These are phyloP conservation scores for Arachis hypogaea DNA, from an alignment of 306 rosid genomes.

Conservation along the genomic window DNA sequence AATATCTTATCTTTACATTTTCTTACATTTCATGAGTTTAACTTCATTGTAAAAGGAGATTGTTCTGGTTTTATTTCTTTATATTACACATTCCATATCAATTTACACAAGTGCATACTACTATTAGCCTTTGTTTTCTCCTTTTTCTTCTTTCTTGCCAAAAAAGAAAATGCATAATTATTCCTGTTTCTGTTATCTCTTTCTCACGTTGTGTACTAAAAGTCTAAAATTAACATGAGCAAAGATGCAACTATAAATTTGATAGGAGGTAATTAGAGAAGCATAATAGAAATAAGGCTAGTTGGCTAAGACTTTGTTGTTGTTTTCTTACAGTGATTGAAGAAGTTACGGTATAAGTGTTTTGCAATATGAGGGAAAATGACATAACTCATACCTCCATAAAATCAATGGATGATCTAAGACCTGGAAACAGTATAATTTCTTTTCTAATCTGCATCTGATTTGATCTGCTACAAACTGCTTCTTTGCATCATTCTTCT, in stretches of 20 bases:
- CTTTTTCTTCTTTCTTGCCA: no score
- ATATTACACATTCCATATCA: background rate
- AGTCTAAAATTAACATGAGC: background rate
- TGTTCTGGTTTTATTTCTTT: background rate
- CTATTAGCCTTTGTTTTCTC: no score
- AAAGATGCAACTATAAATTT: background rate
- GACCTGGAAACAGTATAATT: conserved; percentile 73
- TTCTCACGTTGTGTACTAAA: background rate
- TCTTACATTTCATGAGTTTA: background rate
- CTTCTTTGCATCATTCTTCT: conserved; percentile 78
- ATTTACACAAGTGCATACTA: background rate
- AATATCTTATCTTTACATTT: no score
- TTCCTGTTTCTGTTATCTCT: background rate
- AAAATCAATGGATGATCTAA: conserved; percentile 72
- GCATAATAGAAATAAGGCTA: background rate
- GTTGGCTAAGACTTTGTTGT: no score
- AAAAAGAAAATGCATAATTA: no score
- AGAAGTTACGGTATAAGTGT: background rate
- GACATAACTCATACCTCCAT: conserved; percentile 62
- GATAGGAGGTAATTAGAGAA: background rate
- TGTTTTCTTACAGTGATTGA: background rate
- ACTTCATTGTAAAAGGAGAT: no score
- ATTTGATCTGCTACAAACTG: conserved; percentile 77
- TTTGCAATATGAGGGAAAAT: conserved; percentile 31
- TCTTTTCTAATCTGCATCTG: conserved; percentile 71